A percentile compares a stretch with the other conserved stretches of the same genome.
These are phyloP conservation scores for Phialophora verrucosa DNA, from an alignment of 2,329 filamentous ascomycete genomes.

Conservation along the genomic window DNA sequence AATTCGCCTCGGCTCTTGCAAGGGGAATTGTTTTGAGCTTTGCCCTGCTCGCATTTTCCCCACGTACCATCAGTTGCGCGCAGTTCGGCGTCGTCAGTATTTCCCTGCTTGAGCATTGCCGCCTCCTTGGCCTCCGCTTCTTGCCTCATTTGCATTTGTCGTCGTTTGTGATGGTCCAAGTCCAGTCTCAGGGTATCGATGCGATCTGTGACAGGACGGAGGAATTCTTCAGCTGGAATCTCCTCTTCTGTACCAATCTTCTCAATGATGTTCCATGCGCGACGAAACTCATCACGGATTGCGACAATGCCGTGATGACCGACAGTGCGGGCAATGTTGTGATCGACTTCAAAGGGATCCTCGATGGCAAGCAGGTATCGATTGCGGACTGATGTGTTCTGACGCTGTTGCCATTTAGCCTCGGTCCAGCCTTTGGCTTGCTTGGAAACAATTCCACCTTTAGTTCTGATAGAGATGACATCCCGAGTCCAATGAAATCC, in stretches of 20 bases:
- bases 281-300: conserved; percentile 82
- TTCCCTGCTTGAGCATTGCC: conserved; percentile 22
- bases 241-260: conserved; percentile 27
- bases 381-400: conserved; percentile 75
- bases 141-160: conserved; percentile 34
- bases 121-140: conserved; percentile 35
- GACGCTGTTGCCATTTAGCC: conserved; percentile 63
- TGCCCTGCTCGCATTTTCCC: conserved; percentile 23
- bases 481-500: conserved; percentile 81
- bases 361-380: conserved; percentile 89
- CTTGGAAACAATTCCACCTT: conserved; percentile 73
- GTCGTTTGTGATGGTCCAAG: conserved; percentile 33
- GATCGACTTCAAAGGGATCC: conserved; percentile 85
- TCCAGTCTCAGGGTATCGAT: conserved; percentile 39
- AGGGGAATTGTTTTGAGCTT: conserved; percentile 17
- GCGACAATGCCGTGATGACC: conserved; percentile 80
- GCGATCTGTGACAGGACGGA: conserved; percentile 36
- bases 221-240: conserved; percentile 44
- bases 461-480: conserved; percentile 76
- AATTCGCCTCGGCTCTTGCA: conserved; percentile 6
- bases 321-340: conserved; percentile 87
- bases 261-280: conserved; percentile 70
- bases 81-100: conserved; percentile 21
- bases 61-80: conserved; percentile 36
- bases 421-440: conserved; percentile 82